Evolutionary conservation across 2,329 filamentous ascomycete genomes (phyloP), one percentile per base, ranked within the genome.

Genomic region (Fusarium siculi): DNA sequence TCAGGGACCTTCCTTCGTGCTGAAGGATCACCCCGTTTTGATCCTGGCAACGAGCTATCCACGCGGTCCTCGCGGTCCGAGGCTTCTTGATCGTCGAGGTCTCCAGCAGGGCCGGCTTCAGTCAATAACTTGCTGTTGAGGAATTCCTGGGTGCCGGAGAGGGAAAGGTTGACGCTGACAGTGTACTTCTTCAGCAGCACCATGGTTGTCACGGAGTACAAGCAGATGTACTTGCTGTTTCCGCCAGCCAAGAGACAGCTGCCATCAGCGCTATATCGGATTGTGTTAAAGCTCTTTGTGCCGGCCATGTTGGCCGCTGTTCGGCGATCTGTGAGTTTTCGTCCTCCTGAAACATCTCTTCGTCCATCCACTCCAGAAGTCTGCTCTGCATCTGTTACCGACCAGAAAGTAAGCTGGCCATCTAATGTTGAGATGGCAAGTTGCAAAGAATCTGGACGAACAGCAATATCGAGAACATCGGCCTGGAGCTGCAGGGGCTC

Each of bases 171-270:
- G 78, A 97, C 90, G 76, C 94, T 97, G 78, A 98, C 95, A 4
- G 96, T 98, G 80, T 93, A 99, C 80, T 98, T 98, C 81, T 97
- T 97, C 63, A 98, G 86, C 16, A 99, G 85, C 2, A 96, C 94
- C 81, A 96, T 95, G 2, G 96, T 97, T 65, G 91, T 91, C 37
- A 97, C 94, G n/a, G 97, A 96, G 83, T 99, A 99, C 65, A 99
- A 83, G 80, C 96, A 98, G 58, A 99, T 98, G 82, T 97, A 98
- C 84, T 99, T 99, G 91, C 95, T 98, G 86, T 96, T 97, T 37
- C 96, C 96, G 53, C 91, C 95, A 2, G 96, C 96, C 44, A 99
- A 86, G 16, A 99, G 87, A 77, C 96, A 98, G 70, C 91, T 93
- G 18, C 96, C 96, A 79, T 99, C 96, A 3, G 94, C 93, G 80